Evolutionary conservation across 2,329 filamentous ascomycete genomes (phyloP), one percentile per base, ranked within the genome.

Genomic region (Dothiorella sarmentorum): DNA sequence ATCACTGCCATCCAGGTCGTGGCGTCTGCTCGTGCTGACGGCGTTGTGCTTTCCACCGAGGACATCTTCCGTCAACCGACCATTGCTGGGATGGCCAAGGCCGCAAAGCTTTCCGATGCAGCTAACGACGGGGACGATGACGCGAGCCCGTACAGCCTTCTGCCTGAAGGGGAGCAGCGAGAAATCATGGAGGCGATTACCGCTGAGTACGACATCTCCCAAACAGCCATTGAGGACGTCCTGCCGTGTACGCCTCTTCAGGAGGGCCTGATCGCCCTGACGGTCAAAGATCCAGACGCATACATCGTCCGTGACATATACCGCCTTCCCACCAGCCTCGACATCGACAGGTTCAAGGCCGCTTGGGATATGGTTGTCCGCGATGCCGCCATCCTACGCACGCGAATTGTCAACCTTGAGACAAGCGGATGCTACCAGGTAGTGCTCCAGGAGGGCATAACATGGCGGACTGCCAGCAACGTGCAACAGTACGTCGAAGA

Each of bases 251-350:
- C 58, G 20, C 52, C 58, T 13, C 42, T 60, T 13, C 58, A 60
- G 26, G 49, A 44, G 15, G 49, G 49, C 18, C 27, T 60, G 6
- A 40, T 60, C 63, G 70, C 74, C 0, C 67, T 73, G 2, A 73
- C 72, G 2, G 69, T 67, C 10, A 75, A 72, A 51, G 71, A 70
- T 15, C 61, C 62, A 9, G 69, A 72, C 52, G 69, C 70, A 0
- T 76, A 75, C 60, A 67, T 75, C 13, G 72, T 73, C 10, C 72
- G 74, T 60, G 62, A 70, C 60, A 66, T 75, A 3, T 65, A 67
- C 5, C 63, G 64, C 4, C 62, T 76, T 22, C 67, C 66, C 7
- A n/a, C 9, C 10, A 35, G 22, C 9, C 33, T 37, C 10, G 26
- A 45, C 18, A 51, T 71, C 2, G 67, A 29, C 29, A 20, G 47